phyloP scores from a whole-genome alignment of 75 land plant species.

The Azolla pinnata region DNA sequence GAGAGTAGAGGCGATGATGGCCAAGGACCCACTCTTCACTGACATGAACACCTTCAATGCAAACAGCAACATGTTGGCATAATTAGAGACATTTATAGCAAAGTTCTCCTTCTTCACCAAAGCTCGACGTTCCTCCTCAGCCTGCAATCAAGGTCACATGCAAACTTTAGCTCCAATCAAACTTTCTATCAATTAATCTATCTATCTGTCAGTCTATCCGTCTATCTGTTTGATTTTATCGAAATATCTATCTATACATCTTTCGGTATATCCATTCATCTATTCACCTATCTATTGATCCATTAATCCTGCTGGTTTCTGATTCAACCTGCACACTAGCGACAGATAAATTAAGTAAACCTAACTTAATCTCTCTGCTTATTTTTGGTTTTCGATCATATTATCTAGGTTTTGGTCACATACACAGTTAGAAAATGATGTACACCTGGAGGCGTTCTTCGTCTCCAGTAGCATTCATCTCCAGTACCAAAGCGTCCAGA shows the following conservation, averaged over 20 bases:
- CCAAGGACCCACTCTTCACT: conserved; percentile 67
- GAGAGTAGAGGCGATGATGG: conserved; percentile 93
- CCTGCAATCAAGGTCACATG: not conserved
- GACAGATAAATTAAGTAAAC: not conserved
- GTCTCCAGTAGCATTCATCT: not conserved
- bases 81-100: conserved; percentile 73
- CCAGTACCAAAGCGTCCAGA: not conserved
- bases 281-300: not conserved
- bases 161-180: not conserved
- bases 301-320: too few species aligned
- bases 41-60: conserved; percentile 79
- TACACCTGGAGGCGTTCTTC: too few species aligned
- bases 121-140: not conserved
- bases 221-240: not conserved
- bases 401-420: not conserved
- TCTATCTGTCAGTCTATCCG: not conserved
- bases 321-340: too few species aligned
- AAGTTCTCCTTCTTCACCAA: conserved; percentile 24
- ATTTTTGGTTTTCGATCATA: not conserved
- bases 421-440: too few species aligned
- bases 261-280: not conserved
- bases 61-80: conserved; percentile 73
- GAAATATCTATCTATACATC: too few species aligned
- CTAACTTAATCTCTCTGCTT: not conserved
- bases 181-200: not conserved